Percentiles rank a stretch among this genome's conserved stretches.
phyloP scores from a whole-genome alignment of 257 asterid species.

The Solanum etuberosum region DNA sequence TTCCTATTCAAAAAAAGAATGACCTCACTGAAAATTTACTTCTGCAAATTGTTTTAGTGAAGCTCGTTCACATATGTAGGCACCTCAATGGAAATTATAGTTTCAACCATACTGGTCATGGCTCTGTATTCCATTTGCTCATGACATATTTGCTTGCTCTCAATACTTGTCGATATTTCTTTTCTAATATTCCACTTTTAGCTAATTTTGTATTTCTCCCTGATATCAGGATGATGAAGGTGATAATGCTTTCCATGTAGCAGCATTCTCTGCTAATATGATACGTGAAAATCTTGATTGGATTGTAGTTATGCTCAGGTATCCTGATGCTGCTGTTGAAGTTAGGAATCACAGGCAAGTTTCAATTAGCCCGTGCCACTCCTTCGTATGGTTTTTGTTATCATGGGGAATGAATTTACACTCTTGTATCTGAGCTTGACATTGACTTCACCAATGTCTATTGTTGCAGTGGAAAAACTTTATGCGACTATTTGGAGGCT shows the following conservation, averaged over 20 bases:
- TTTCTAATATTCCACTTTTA: constrained; percentile 2
- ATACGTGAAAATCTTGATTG: constrained; percentile 92
- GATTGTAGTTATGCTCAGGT: constrained; percentile 74
- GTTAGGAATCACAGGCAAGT: constrained; percentile 96
- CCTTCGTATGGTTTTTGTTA: background rate
- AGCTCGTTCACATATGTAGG: background rate
- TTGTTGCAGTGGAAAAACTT: constrained; percentile 76
- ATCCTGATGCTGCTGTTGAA: constrained; percentile 77
- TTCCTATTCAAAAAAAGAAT: background rate
- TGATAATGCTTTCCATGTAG: constrained; percentile 95
- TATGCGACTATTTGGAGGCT: constrained; percentile 82
- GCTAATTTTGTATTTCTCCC: constrained; percentile 7
- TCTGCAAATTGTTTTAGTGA: background rate
- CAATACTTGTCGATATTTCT: background rate
- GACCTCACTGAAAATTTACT: background rate
- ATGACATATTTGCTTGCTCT: background rate
- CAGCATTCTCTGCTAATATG: constrained; percentile 95
- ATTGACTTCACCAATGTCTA: constrained; percentile 6
- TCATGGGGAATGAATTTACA: background rate
- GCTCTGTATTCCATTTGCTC: background rate
- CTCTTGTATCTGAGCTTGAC: constrained; percentile 2
- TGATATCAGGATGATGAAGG: constrained; percentile 92
- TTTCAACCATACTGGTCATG: background rate
- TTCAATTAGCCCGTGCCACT: constrained; percentile 6
- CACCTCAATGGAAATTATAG: background rate